Evolutionary conservation across 192 early-diverging fungal species (phyloP), one percentile per base, ranked within the genome.

Genomic region (Coemansia aciculifera): DNA sequence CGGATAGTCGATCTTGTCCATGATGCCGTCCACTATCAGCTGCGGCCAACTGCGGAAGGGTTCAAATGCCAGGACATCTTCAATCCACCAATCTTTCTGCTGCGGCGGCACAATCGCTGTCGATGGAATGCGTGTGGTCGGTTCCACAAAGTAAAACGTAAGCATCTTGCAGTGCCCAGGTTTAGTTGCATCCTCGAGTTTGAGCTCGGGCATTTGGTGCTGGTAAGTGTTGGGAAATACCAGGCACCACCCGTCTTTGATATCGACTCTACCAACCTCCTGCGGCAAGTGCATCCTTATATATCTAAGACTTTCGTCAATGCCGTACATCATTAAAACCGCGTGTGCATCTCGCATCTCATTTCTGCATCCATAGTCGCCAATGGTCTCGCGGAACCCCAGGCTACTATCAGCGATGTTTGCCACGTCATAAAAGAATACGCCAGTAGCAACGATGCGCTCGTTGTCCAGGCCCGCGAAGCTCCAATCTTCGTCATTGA

Each of bases 221-320:
- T 90, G 90, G 49, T 78, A 83, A 5, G 59, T 63, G 71, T 91
- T 91, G 1, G 89, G 87, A 67, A 87, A 91, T 8, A 74, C 86
- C 21, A 90, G 62, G 60, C 78, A 81, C 12, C 85, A 87, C 11
- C 85, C 86, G 43, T 78, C 34, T 8, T 40, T 34, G 24, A 81
- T 84, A 3, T 74, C 67, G 15, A 86, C 60, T 6, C 60, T 66
- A 6, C 57, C 87, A 68, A 64, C 54, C 5, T 60, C 23, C 43
- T 89, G 86, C 1, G 64, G 63, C 15, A 78, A 48, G 10, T 12
- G 19, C 54, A 49, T 17, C 0, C 29, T 19, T 3, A n/a, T 12
- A 17, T 3, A 9, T 8, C 59, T 59, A 4, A 42, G 66, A 3
- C 72, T 60, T 39, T 78, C 57, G 19, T 24, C 34, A 15, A 86